These are phyloP conservation scores for Aulographum hederae DNA, from an alignment of 2,329 filamentous ascomycete genomes.

Conservation along the genomic window DNA sequence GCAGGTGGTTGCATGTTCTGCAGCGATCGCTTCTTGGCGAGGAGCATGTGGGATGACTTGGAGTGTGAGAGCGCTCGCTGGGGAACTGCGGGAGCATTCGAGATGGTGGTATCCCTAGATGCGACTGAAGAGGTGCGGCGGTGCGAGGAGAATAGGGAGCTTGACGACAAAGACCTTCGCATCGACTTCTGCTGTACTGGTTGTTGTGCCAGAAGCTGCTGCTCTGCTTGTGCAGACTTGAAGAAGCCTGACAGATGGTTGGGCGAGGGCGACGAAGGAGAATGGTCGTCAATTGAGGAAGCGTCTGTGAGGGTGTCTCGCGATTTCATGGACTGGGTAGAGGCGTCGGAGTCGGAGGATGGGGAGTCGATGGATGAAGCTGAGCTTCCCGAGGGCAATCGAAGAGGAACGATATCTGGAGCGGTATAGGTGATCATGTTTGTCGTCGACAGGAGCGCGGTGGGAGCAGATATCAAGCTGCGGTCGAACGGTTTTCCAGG, in stretches of 20 bases:
- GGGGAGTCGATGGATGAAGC: conserved; percentile 31
- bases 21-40: conserved; percentile 51
- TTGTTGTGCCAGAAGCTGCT: no score
- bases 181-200: no score
- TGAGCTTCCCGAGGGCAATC: conserved; percentile 27
- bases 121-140: conserved; percentile 31
- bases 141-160: conserved; percentile 8
- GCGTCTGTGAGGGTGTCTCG: conserved; percentile 43
- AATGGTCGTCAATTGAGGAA: conserved; percentile 29
- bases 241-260: conserved; percentile 41
- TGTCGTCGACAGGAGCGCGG: conserved; percentile 80
- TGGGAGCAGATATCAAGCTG: conserved; percentile 68
- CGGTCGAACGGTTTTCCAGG: conserved; percentile 31
- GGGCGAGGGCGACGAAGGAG: conserved; percentile 31
- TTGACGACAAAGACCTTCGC: conserved; percentile 4
- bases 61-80: conserved; percentile 71
- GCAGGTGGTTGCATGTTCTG: conserved; percentile 20
- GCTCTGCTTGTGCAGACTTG: conserved; percentile 26
- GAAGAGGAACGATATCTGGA: conserved; percentile 43
- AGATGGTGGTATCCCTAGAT: conserved; percentile 21
- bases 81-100: conserved; percentile 45
- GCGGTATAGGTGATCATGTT: conserved; percentile 95
- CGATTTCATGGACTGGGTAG: conserved; percentile 26
- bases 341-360: conserved; percentile 52
- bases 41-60: conserved; percentile 63